Percentiles rank a stretch among this genome's conserved stretches.
These are phyloP conservation scores for Solanum medicagineum DNA, from an alignment of 257 asterid genomes.

Conservation along the genomic window DNA sequence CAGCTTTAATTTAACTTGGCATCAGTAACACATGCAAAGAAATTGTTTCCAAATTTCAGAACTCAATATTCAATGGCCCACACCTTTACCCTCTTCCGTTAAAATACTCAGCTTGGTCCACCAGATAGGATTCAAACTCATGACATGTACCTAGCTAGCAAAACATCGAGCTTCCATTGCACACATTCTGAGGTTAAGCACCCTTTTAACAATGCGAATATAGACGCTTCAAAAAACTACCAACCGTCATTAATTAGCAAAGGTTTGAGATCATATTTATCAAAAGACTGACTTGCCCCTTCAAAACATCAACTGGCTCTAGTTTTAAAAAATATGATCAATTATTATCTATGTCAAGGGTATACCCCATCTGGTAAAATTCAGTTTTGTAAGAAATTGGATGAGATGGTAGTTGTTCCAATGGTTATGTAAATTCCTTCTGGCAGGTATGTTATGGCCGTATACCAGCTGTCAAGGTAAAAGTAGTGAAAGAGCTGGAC, in stretches of 20 bases:
- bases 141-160: too few relatives aligned
- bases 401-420: neutral
- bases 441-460: neutral
- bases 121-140: too few relatives aligned
- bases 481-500: neutral
- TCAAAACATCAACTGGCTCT: neutral
- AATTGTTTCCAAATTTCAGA: too few relatives aligned
- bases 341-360: neutral
- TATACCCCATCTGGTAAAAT: neutral
- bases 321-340: neutral
- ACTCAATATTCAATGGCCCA: too few relatives aligned
- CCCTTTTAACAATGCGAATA: too few relatives aligned
- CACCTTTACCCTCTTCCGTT: too few relatives aligned
- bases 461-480: neutral
- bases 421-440: neutral
- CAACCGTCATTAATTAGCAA: neutral
- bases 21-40: too few relatives aligned
- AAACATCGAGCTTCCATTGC: too few relatives aligned
- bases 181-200: too few relatives aligned
- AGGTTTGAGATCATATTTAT: neutral
- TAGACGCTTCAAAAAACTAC: too few relatives aligned
- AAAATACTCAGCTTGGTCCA: too few relatives aligned
- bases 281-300: neutral
- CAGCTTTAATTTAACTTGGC: too few relatives aligned
- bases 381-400: neutral